phyloP scores from a whole-genome alignment of 441 rosid species.

The Pelargonium myrrhifolium region DNA sequence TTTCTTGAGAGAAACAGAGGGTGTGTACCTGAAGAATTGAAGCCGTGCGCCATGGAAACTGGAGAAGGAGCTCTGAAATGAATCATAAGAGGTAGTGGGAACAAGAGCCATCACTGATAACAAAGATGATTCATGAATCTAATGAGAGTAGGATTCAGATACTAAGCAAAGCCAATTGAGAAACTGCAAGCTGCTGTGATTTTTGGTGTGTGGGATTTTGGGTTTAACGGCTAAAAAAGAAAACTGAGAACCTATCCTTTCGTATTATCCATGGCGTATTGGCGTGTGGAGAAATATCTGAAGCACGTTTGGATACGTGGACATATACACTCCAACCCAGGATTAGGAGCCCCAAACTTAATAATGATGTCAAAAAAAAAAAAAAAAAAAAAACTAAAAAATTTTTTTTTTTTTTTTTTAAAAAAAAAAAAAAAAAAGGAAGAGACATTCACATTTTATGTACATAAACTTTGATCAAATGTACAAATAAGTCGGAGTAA shows the following conservation, averaged over 20 bases:
- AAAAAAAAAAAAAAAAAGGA: too few species aligned
- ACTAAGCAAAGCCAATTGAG: background rate
- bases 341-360: background rate
- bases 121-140: background rate
- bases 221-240: background rate
- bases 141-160: background rate
- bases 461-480: too few species aligned
- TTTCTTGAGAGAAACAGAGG: conserved; percentile 24
- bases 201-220: background rate
- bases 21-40: conserved; percentile 40
- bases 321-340: background rate
- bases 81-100: conserved; percentile 38
- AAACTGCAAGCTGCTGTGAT: too few species aligned
- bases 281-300: background rate
- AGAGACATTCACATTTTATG: too few species aligned
- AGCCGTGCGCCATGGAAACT: conserved; percentile 36
- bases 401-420: too few species aligned
- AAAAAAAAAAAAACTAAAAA: too few species aligned
- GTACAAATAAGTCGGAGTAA: too few species aligned
- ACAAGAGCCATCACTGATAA: conserved; percentile 37
- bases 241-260: background rate
- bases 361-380: too few species aligned
- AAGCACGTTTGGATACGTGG: background rate
- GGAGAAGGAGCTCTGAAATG: conserved; percentile 43
- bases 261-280: background rate